These are phyloP conservation scores for Malus hybrid DNA, from an alignment of 331 rosid genomes.

Conservation along the genomic window DNA sequence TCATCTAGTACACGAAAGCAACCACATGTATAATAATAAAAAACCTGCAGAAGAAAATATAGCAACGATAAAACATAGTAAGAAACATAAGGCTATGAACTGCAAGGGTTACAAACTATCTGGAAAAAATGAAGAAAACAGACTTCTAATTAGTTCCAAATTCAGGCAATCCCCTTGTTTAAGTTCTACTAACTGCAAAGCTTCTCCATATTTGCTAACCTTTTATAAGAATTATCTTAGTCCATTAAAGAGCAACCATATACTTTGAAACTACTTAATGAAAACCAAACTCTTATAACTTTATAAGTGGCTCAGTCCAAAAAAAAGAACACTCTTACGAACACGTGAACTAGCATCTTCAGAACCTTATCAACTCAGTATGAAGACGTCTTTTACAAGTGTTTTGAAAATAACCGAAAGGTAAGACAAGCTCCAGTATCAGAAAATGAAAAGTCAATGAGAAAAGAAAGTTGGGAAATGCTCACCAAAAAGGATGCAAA, in stretches of 20 bases:
- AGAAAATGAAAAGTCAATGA: background rate
- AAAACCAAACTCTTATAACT: too few species aligned
- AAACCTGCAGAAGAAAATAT: constrained; percentile 61
- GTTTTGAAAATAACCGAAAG: background rate
- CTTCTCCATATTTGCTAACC: background rate
- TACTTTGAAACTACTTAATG: too few species aligned
- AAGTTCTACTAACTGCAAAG: background rate
- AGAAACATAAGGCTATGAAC: background rate
- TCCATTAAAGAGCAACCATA: background rate
- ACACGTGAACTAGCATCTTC: background rate
- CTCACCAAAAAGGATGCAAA: constrained; percentile 96
- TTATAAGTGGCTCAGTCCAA: background rate
- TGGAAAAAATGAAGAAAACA: background rate
- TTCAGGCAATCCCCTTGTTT: too few species aligned
- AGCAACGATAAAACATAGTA: constrained; percentile 7
- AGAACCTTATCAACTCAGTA: background rate
- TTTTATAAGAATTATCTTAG: background rate
- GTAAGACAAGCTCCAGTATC: background rate
- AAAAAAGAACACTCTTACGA: background rate
- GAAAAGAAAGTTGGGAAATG: background rate
- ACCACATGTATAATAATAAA: constrained; percentile 86
- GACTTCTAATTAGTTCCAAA: background rate
- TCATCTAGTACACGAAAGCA: constrained; percentile 83
- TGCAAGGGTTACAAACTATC: background rate
- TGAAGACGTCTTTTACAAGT: background rate